Percentiles rank a stretch among this genome's conserved stretches.
These are phyloP conservation scores for Coemansia reversa DNA, from an alignment of 192 early-diverging fungal species.

Conservation along the genomic window DNA sequence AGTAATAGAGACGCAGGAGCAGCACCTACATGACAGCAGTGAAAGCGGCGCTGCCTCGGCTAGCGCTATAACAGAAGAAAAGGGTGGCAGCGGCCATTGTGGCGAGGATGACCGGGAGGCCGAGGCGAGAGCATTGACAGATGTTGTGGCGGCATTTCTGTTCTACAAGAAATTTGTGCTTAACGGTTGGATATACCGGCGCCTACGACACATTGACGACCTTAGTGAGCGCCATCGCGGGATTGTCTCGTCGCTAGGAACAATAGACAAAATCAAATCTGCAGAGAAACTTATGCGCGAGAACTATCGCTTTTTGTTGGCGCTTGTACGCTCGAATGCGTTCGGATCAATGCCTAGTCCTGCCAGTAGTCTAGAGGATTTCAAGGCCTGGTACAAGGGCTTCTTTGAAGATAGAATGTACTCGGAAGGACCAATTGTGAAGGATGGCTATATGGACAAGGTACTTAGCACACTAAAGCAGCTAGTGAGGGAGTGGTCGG, in stretches of 20 bases:
- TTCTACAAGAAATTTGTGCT: constrained; percentile 63
- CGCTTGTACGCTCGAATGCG: constrained; percentile 29
- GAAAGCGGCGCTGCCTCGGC: background rate
- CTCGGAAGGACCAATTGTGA: constrained; percentile 45
- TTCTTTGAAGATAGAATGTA: constrained; percentile 20
- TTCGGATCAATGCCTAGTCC: constrained; percentile 33
- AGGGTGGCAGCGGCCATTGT: background rate
- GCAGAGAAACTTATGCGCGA: constrained; percentile 61
- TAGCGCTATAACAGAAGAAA: background rate
- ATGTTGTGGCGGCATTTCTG: constrained; percentile 56
- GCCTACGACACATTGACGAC: constrained; percentile 59
- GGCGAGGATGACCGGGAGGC: constrained; percentile 10
- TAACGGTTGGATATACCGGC: constrained; percentile 61
- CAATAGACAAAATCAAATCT: constrained; percentile 63
- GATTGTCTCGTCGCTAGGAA: constrained; percentile 51
- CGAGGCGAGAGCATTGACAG: constrained; percentile 33
- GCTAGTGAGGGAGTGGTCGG: constrained; percentile 94
- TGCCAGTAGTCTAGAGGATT: background rate
- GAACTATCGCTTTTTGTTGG: constrained; percentile 58
- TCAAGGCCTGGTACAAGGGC: constrained; percentile 28
- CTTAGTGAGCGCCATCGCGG: constrained; percentile 65
- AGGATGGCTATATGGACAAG: constrained; percentile 85
- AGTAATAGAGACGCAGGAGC: background rate
- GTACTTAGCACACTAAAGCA: constrained; percentile 86
- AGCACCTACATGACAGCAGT: background rate